Percentiles rank a stretch among this genome's conserved stretches.
Conservation (phyloP, 495 filamentous ascomycete genomes). For the Lepraria neglecta region DNA sequence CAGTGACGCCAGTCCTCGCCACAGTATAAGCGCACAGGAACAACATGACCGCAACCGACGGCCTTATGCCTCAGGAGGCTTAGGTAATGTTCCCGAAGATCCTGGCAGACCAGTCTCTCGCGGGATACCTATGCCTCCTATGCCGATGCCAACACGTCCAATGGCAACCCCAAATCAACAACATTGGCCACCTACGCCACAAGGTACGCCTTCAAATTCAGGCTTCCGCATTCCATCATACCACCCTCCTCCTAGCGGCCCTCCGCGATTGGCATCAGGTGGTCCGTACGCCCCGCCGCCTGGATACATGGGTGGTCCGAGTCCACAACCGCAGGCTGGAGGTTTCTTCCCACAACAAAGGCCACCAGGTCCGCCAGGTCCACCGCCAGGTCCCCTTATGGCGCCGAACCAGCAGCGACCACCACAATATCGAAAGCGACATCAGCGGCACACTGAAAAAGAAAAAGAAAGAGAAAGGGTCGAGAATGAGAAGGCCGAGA, state of each 20-base stretch:
- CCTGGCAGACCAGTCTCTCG: slow-evolving; percentile 1
- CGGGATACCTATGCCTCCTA: slow-evolving; percentile 5
- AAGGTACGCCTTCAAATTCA: slow-evolving; percentile 11
- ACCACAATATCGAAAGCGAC: slow-evolving; percentile 8
- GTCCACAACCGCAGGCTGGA: slow-evolving; percentile 18
- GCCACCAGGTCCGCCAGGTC: slow-evolving; percentile 11
- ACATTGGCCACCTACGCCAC: slow-evolving; percentile 7
- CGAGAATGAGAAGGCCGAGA: slow-evolving; percentile 17
- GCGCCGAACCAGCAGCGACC: too few relatives aligned
- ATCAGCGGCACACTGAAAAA: slow-evolving; percentile 22
- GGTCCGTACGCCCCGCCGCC: slow-evolving; percentile 13
- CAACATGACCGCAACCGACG: slow-evolving; percentile 17
- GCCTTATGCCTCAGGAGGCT: slow-evolving; percentile 19
- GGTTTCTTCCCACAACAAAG: slow-evolving; percentile 25
- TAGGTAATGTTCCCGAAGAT: slow-evolving; percentile 19
- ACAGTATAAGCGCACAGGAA: not conserved
- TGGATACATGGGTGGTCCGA: slow-evolving; percentile 15
- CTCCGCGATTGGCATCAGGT: slow-evolving; percentile 14
- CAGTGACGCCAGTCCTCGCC: slow-evolving; percentile 17
- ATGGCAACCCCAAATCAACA: slow-evolving; percentile 14
- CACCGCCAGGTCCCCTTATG: not conserved
- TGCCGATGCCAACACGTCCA: slow-evolving; percentile 6
- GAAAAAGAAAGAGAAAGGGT: slow-evolving; percentile 2
- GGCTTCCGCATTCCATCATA: slow-evolving; percentile 12
- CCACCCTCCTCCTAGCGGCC: slow-evolving; percentile 4